Percentiles rank a stretch among this genome's conserved stretches.
phyloP scores from a whole-genome alignment of 2,329 filamentous ascomycete genomes.

The Penicillium vulpinum region DNA sequence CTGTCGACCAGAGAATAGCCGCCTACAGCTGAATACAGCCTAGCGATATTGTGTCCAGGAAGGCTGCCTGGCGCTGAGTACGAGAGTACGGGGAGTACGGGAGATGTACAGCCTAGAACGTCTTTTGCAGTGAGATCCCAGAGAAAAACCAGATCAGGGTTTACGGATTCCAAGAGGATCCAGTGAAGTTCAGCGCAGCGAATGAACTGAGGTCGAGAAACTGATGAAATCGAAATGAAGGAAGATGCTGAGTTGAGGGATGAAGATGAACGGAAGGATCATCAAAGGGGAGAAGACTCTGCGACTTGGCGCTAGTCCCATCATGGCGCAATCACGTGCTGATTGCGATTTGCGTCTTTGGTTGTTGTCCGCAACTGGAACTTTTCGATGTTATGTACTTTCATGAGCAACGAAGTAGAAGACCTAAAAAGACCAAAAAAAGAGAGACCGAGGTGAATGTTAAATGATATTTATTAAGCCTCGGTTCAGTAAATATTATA shows the following conservation, averaged over 20 bases:
- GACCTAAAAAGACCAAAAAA: neutral
- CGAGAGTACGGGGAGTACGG: slow-evolving; percentile 33
- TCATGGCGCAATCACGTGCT: neutral
- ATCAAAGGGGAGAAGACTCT: slow-evolving; percentile 11
- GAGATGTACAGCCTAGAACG: slow-evolving; percentile 34
- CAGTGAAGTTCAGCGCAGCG: slow-evolving; percentile 1
- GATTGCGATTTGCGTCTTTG: neutral
- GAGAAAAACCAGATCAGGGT: slow-evolving; percentile 19
- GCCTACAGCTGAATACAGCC: slow-evolving; percentile 44
- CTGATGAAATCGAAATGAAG: slow-evolving; percentile 12
- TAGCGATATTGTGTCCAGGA: slow-evolving; percentile 34
- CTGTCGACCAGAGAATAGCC: slow-evolving; percentile 33
- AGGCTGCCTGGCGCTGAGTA: slow-evolving; percentile 35
- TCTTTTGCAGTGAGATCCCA: slow-evolving; percentile 22
- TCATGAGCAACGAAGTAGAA: too few species aligned
- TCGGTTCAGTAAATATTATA: neutral
- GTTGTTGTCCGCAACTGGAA: neutral
- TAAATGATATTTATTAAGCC: neutral
- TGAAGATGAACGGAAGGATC: slow-evolving; percentile 14
- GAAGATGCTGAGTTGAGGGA: slow-evolving; percentile 12
- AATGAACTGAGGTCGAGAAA: slow-evolving; percentile 5
- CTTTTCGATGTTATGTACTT: neutral
- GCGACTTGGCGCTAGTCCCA: slow-evolving; percentile 3
- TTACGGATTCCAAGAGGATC: slow-evolving; percentile 27
- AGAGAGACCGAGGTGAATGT: neutral